These are phyloP conservation scores for Nephelium lappaceum DNA, from an alignment of 345 rosid genomes.

Conservation along the genomic window DNA sequence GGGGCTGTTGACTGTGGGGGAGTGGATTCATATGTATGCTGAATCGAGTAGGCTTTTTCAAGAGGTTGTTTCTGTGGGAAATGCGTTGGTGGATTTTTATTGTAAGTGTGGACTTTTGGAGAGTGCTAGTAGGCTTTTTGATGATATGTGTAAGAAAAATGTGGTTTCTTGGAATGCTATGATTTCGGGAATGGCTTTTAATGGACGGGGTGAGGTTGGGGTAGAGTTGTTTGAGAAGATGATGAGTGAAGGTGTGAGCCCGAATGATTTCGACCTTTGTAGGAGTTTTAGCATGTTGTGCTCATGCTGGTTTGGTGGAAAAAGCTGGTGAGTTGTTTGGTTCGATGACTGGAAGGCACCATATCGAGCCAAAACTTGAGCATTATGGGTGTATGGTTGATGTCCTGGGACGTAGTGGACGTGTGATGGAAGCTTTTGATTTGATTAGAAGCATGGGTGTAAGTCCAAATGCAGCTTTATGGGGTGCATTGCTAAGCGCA, in stretches of 20 bases:
- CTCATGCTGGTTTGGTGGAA: conserved; percentile 59
- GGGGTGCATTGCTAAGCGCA: conserved; percentile 76
- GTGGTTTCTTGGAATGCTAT: conserved; percentile 69
- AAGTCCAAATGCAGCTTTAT: conserved; percentile 55
- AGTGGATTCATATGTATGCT: conserved; percentile 54
- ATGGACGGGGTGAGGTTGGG: conserved; percentile 61
- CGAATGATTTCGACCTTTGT: conserved; percentile 56
- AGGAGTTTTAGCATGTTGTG: conserved; percentile 64
- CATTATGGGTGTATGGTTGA: conserved; percentile 80
- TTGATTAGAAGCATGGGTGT: conserved; percentile 52
- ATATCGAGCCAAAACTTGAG: conserved; percentile 55
- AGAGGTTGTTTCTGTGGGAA: conserved; percentile 51
- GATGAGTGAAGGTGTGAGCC: conserved; percentile 41
- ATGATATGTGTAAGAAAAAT: conserved; percentile 48
- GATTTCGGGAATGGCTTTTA: conserved; percentile 66
- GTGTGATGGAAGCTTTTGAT: conserved; percentile 58
- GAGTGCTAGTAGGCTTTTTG: conserved; percentile 44
- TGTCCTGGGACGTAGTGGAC: conserved; percentile 63
- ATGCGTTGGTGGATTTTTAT: conserved; percentile 66
- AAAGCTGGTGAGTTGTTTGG: conserved; percentile 53
- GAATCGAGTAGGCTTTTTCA: conserved; percentile 45
- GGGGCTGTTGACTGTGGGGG: conserved; percentile 55
- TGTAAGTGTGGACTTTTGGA: conserved; percentile 63
- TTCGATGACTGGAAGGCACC: conserved; percentile 42
- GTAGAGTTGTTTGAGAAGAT: conserved; percentile 56